Evolutionary conservation across 768 basidiomycete species (phyloP).

Genomic region (Suillus variegatus): DNA sequence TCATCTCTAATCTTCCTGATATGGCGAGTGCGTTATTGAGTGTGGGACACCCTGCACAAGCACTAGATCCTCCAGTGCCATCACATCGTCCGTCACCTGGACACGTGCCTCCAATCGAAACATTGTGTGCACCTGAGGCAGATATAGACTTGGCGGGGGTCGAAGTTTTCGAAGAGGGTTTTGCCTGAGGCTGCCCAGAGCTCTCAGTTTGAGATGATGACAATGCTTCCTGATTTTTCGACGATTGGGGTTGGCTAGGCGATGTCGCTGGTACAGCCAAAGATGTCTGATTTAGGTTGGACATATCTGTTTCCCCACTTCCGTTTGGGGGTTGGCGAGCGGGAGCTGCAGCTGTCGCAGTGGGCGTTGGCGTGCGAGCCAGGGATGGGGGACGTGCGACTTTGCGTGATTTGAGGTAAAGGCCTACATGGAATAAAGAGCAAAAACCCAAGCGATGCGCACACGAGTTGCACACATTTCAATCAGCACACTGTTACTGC

Average conservation of each 20-base stretch:
- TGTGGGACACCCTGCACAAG: slow-evolving; percentile 95
- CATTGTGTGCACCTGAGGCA: slow-evolving; percentile 33
- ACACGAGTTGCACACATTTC: slow-evolving; percentile 41
- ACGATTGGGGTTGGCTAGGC: slow-evolving; percentile 30
- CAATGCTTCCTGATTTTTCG: slow-evolving; percentile 30
- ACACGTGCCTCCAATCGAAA: slow-evolving; percentile 67
- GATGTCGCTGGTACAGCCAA: slow-evolving; percentile 26
- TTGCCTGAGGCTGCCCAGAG: slow-evolving; percentile 27
- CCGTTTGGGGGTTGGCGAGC: slow-evolving; percentile 36
- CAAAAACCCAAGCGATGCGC: slow-evolving; percentile 33
- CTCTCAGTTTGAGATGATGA: slow-evolving; percentile 29
- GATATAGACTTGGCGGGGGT: slow-evolving; percentile 29
- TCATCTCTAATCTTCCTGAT: slow-evolving; percentile 42
- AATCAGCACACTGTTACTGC: slow-evolving; percentile 39
- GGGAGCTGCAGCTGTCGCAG: slow-evolving; percentile 32
- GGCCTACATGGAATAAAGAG: slow-evolving; percentile 52
- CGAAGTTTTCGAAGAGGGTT: slow-evolving; percentile 24
- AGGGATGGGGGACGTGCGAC: slow-evolving; percentile 71
- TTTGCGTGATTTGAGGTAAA: slow-evolving; percentile 83
- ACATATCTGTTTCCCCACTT: slow-evolving; percentile 35
- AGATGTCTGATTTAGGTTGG: slow-evolving; percentile 38
- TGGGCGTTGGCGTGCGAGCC: slow-evolving; percentile 40
- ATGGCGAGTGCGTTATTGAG: slow-evolving; percentile 81
- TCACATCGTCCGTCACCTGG: slow-evolving; percentile 98
- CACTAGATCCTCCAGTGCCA: slow-evolving; percentile 91